These are phyloP conservation scores for Salix dunnii DNA, from an alignment of 345 rosid species.

Conservation along the genomic window DNA sequence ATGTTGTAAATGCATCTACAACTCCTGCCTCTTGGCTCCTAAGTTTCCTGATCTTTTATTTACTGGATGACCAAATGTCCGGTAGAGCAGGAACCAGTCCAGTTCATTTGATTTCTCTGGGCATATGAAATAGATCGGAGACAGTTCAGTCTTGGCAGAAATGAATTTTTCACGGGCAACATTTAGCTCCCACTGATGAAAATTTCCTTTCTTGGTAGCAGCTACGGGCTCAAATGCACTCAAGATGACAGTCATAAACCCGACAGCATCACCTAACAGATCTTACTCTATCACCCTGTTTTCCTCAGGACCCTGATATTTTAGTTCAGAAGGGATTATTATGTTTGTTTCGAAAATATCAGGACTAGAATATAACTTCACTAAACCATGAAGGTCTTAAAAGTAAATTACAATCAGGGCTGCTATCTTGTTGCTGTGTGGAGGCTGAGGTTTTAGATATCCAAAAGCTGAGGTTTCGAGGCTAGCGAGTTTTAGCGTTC, in stretches of 20 bases:
- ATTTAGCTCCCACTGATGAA: neutral
- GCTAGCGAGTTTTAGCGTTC: neutral
- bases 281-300: neutral
- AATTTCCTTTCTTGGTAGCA: neutral
- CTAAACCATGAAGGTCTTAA: neutral
- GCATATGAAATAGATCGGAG: neutral
- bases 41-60: neutral
- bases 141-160: neutral
- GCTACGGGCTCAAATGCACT: neutral
- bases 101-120: neutral
- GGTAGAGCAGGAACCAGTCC: neutral
- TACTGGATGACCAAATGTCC: neutral
- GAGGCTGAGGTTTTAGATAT: too few species aligned
- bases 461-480: conserved; percentile 1
- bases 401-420: neutral
- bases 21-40: neutral
- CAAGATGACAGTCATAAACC: neutral
- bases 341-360: neutral
- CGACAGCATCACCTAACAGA: neutral
- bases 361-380: neutral
- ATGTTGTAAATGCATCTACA: neutral
- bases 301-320: neutral
- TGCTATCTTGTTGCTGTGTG: neutral
- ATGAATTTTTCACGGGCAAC: neutral
- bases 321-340: neutral